phyloP scores from a whole-genome alignment of 83 land plant genomes.

The Diphasiastrum complanatum region DNA sequence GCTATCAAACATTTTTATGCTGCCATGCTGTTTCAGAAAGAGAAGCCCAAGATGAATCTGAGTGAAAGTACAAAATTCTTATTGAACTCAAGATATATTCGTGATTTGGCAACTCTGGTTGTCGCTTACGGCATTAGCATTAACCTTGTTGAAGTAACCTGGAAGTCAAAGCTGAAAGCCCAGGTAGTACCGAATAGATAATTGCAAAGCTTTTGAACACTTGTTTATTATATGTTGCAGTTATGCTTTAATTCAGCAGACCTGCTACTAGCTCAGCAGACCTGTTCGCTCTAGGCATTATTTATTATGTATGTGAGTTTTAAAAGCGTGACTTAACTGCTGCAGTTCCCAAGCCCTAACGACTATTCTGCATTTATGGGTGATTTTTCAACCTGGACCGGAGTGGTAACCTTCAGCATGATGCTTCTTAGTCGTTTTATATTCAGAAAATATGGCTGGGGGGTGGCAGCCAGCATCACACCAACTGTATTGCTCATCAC shows the following conservation, averaged over 20 bases:
- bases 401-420: constrained; percentile 98
- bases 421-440: constrained; percentile 84
- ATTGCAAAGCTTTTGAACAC: background rate
- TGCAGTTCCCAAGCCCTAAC: constrained; percentile 96
- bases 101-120: constrained; percentile 96
- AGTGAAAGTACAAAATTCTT: constrained; percentile 86
- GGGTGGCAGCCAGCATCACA: constrained; percentile 92
- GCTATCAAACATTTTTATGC: background rate
- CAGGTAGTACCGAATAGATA: constrained; percentile 55
- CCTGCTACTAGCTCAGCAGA: background rate
- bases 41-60: constrained; percentile 83
- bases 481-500: constrained; percentile 89
- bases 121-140: constrained; percentile 98
- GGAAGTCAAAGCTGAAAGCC: constrained; percentile 96
- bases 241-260: too few species aligned
- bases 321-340: background rate
- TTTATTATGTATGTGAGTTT: background rate
- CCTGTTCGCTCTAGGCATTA: background rate
- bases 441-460: constrained; percentile 93
- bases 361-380: constrained; percentile 99
- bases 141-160: constrained; percentile 97
- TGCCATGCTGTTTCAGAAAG: constrained; percentile 40
- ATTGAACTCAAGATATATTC: constrained; percentile 68
- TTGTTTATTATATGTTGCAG: too few species aligned
- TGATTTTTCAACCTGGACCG: constrained; percentile 93